Conservation (phyloP, 805 yeast species). For the Brettanomyces sp. region DNA sequence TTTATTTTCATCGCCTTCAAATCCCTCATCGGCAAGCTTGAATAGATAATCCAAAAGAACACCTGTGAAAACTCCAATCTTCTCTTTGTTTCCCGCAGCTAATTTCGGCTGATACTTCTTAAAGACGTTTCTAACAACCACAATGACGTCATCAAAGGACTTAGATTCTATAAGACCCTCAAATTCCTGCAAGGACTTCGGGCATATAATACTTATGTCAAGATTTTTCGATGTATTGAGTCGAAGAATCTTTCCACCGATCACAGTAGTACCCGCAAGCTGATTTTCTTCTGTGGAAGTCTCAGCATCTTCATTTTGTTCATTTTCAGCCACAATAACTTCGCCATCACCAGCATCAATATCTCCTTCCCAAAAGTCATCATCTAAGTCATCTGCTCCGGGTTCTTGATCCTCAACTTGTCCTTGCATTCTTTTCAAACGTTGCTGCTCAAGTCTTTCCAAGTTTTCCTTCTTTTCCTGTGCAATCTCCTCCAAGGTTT, state of each 20-base stretch:
- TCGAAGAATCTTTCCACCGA: constrained; percentile 24
- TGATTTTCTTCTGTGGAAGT: constrained; percentile 6
- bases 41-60: constrained; percentile 57
- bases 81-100: constrained; percentile 75
- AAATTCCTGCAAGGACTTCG: constrained; percentile 37
- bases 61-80: constrained; percentile 51
- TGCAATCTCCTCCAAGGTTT: constrained; percentile 62
- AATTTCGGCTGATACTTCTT: constrained; percentile 63
- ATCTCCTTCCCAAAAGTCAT: constrained; percentile 57
- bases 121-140: constrained; percentile 45
- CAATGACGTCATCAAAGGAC: constrained; percentile 33
- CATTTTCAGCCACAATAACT: constrained; percentile 27
- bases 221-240: constrained; percentile 8
- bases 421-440: constrained; percentile 70
- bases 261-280: constrained; percentile 19
- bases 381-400: constrained; percentile 53
- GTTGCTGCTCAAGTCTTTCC: constrained; percentile 56
- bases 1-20: constrained; percentile 11
- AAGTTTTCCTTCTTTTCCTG: constrained; percentile 52
- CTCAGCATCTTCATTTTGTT: constrained; percentile 20
- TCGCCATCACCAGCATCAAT: constrained; percentile 37
- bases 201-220: constrained; percentile 31
- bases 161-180: constrained; percentile 23
- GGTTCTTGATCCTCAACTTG: constrained; percentile 31
- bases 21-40: constrained; percentile 32